phyloP scores from a whole-genome alignment of 2,329 filamentous ascomycete genomes.

The Diaporthe sp. region DNA sequence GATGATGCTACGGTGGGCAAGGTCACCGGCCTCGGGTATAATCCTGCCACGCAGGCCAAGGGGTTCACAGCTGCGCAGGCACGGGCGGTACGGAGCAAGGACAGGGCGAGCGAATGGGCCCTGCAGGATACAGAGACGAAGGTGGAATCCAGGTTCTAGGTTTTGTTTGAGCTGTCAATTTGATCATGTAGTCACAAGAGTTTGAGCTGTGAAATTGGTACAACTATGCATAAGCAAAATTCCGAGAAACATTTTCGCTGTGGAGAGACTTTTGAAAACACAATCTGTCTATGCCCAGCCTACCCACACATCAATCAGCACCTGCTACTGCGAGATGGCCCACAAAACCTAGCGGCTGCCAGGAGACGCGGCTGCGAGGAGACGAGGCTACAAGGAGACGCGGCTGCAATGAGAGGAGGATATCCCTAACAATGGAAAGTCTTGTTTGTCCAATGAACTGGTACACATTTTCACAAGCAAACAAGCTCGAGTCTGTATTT shows the following conservation, averaged over 20 bases:
- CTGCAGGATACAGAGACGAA: slow-evolving; percentile 81
- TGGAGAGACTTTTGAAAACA: neutral
- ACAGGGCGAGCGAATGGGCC: slow-evolving; percentile 78
- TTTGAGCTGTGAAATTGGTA: neutral
- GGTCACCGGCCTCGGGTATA: slow-evolving; percentile 83
- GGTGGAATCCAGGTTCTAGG: slow-evolving; percentile 67
- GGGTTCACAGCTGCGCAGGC: slow-evolving; percentile 88
- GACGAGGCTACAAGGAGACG: too few relatives aligned
- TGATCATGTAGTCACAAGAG: neutral
- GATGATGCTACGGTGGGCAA: slow-evolving; percentile 75
- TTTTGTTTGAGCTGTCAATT: neutral
- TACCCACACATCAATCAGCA: too few relatives aligned
- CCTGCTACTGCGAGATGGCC: neutral
- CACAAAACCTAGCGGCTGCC: too few relatives aligned
- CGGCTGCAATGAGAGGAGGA: too few relatives aligned
- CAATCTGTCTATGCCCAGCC: neutral
- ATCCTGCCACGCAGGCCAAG: slow-evolving; percentile 90
- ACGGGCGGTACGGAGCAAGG: slow-evolving; percentile 78
- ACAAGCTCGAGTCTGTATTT: neutral
- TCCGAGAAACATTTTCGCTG: too few relatives aligned
- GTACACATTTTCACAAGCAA: neutral
- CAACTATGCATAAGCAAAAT: neutral
- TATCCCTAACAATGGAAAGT: neutral
- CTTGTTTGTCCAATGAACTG: neutral
- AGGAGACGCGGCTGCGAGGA: too few relatives aligned